Percentiles rank a stretch among this genome's conserved stretches.
Conservation (phyloP, 768 basidiomycete species). For the Trametes cubensis region DNA sequence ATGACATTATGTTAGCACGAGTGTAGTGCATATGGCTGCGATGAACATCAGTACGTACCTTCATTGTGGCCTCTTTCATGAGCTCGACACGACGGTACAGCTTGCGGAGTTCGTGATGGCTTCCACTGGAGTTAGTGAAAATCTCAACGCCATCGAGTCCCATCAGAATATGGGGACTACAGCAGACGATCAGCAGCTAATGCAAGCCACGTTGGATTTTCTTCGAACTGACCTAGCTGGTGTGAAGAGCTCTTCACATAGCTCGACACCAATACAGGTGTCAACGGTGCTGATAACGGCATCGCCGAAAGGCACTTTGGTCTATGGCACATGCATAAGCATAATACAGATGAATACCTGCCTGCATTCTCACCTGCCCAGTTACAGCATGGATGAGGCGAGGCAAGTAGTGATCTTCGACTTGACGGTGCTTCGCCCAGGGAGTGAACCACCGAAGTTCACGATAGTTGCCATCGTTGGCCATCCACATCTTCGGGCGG, state of each 20-base stretch:
- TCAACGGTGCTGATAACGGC: slow-evolving; percentile 91
- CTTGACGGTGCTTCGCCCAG: slow-evolving; percentile 87
- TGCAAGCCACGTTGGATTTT: not conserved
- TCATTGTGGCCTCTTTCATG: slow-evolving; percentile 95
- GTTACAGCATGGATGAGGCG: slow-evolving; percentile 87
- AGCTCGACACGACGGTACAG: slow-evolving; percentile 88
- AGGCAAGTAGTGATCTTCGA: slow-evolving; percentile 91
- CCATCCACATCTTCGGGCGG: slow-evolving; percentile 99
- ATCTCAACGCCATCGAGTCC: slow-evolving; percentile 98
- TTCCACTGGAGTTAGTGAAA: slow-evolving; percentile 97
- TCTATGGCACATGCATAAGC: slow-evolving; percentile 42
- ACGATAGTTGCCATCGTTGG: slow-evolving; percentile 98
- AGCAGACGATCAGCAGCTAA: not conserved
- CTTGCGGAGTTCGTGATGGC: slow-evolving; percentile 98
- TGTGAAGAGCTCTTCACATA: slow-evolving; percentile 98
- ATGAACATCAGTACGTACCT: no score
- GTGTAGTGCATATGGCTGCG: no score
- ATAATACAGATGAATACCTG: no score
- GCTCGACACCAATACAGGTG: slow-evolving; percentile 94
- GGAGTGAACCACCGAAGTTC: slow-evolving; percentile 84
- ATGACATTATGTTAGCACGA: no score
- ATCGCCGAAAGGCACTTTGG: slow-evolving; percentile 93
- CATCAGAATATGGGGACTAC: slow-evolving; percentile 95
- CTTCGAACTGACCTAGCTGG: slow-evolving; percentile 73
- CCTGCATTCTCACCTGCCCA: slow-evolving; percentile 62